Base-by-base conservation (phyloP, 2,329 filamentous ascomycete species). In the Colletotrichum orchidophilum region DNA sequence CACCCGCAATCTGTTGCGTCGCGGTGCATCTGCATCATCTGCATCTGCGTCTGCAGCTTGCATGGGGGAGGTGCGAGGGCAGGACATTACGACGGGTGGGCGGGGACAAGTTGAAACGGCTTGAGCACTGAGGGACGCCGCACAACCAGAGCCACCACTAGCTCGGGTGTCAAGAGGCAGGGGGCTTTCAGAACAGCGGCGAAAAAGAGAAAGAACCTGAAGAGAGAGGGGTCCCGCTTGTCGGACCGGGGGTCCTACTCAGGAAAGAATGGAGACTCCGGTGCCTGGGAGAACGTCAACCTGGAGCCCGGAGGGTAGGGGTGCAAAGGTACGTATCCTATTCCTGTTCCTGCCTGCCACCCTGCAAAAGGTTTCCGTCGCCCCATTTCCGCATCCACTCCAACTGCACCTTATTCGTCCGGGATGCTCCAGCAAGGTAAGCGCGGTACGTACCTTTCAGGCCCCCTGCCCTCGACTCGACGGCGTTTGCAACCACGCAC, bases 81-180 rank as follows among this genome's bases (percentile, higher is more conserved):
- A 46, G 39, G 39, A 46, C 15, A 63, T 52, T 63, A 64, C 55
- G 39, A 70, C 54, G 57, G 54, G n/a, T n/a, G n/a, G n/a, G n/a
- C n/a, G n/a, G 57, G 58, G 50, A 33, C 58, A 54, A 59, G 68
- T 71, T 71, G 68, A 71, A 71, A 71, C 68, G 58, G 68, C 68
- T 68, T 66, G 64, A 68, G 57, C 68, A 61, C 29, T 64, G 58
- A 29, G 33, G 62, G 52, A 71, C 64, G 58, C 31, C 33, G 63
- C 58, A 71, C 64, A 66, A 57, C 35, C 33, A 54, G 52, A 62
- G 53, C 54, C 46, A 49, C 24, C 26, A 27, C 13, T 42, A 33
- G 9, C 52, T 42, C 31, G 52, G 15, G 59, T 58, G 42, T 35
- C 60, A 31, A 31, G 26, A 27, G 26, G 27, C 24, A 21, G 26